Evolutionary conservation across 805 yeast genomes (phyloP).

Genomic region (Candida koratica): DNA sequence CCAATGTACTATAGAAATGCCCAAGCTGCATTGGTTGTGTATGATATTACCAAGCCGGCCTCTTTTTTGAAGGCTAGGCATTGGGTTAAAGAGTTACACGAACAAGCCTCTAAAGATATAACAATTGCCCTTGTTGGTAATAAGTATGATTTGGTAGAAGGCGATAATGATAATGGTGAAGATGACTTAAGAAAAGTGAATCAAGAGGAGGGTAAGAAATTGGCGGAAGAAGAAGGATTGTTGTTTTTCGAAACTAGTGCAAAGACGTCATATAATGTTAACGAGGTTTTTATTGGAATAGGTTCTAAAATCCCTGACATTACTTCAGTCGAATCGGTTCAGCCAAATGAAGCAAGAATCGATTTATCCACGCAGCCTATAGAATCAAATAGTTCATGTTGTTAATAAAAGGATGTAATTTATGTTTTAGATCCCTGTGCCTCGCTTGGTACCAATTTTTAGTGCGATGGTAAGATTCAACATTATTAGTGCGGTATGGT

Average conservation of each 20-base stretch:
- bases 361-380: constrained; percentile 26
- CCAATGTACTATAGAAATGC: constrained; percentile 98
- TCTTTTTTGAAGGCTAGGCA: constrained; percentile 94
- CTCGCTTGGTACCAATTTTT: too few species aligned
- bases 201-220: constrained; percentile 75
- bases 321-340: constrained; percentile 5
- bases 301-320: constrained; percentile 76
- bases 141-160: constrained; percentile 75
- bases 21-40: constrained; percentile 93
- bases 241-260: constrained; percentile 94
- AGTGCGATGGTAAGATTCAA: too few species aligned
- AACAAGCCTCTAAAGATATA: constrained; percentile 89
- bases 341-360: constrained; percentile 24
- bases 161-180: constrained; percentile 36
- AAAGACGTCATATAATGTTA: constrained; percentile 82
- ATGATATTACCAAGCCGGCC: constrained; percentile 92
- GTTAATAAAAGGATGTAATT: constrained; percentile 5
- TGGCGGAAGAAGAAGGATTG: constrained; percentile 89
- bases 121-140: constrained; percentile 93
- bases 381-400: constrained; percentile 3
- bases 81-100: constrained; percentile 95
- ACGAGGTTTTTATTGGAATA: constrained; percentile 84
- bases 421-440: not conserved
- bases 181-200: constrained; percentile 68
- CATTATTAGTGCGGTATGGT: not conserved